phyloP scores from a whole-genome alignment of 208 protist genomes.

The Leishmania arabica region DNA sequence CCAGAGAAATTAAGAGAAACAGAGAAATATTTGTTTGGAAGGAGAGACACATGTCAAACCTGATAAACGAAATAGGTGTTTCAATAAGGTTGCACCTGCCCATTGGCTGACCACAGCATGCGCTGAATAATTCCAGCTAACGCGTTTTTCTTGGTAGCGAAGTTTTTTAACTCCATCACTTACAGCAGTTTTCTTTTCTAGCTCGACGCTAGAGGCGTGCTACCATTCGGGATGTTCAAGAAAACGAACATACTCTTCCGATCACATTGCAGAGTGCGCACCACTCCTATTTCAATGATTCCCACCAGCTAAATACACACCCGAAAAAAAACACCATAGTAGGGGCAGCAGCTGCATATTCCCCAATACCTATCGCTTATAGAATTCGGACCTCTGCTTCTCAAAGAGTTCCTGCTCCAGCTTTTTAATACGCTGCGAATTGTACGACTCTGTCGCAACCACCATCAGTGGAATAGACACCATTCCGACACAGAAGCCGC shows the following conservation, averaged over 20 bases:
- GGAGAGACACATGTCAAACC: too few species aligned
- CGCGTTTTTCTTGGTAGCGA: not conserved
- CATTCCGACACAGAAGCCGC: constrained; percentile 73
- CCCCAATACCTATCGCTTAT: constrained; percentile 27
- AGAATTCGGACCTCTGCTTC: constrained; percentile 75
- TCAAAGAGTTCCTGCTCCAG: constrained; percentile 77
- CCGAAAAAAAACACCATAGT: not conserved
- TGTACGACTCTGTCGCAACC: constrained; percentile 64
- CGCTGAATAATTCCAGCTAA: not conserved
- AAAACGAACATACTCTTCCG: too few species aligned
- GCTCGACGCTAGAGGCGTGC: not conserved
- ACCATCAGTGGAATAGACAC: constrained; percentile 72
- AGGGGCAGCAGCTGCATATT: not conserved
- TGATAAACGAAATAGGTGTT: too few species aligned
- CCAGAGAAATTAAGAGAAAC: not conserved
- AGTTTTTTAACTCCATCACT: not conserved
- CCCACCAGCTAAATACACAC: not conserved
- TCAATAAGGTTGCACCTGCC: too few species aligned
- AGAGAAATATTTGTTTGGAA: not conserved
- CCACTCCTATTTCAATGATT: not conserved
- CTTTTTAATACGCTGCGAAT: constrained; percentile 71
- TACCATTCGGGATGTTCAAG: not conserved
- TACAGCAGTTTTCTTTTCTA: not conserved
- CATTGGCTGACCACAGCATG: not conserved
- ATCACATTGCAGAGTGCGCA: not conserved